Evolutionary conservation across 2,329 filamentous ascomycete species (phyloP).

Genomic region (Monascus ruber): DNA sequence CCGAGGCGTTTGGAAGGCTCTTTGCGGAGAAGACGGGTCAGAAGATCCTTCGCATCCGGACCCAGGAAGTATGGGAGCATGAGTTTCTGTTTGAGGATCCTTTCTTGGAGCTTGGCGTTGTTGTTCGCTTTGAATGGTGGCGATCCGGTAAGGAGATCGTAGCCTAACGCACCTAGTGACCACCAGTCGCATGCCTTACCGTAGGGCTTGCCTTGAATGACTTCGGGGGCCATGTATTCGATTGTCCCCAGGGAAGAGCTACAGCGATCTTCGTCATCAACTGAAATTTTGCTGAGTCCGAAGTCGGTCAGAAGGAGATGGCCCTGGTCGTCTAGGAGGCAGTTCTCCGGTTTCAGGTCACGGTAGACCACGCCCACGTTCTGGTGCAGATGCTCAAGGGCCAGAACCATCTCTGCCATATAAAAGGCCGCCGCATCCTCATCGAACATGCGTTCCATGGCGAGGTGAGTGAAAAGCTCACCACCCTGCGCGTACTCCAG

Average conservation of each 20-base stretch:
- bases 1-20: constrained; percentile 86
- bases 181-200: constrained; percentile 97
- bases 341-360: constrained; percentile 96
- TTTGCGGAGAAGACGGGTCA: constrained; percentile 81
- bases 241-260: constrained; percentile 89
- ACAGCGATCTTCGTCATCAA: constrained; percentile 59
- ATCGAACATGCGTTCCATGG: constrained; percentile 87
- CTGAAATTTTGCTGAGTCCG: constrained; percentile 85
- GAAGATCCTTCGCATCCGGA: constrained; percentile 83
- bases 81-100: constrained; percentile 88
- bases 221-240: constrained; percentile 98
- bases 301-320: constrained; percentile 95
- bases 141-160: constrained; percentile 81
- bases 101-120: constrained; percentile 88
- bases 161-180: constrained; percentile 88
- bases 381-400: constrained; percentile 83
- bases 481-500: constrained; percentile 96
- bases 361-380: constrained; percentile 91
- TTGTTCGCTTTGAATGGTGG: constrained; percentile 87
- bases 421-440: constrained; percentile 89
- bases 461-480: constrained; percentile 91
- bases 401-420: constrained; percentile 96
- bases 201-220: constrained; percentile 78
- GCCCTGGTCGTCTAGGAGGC: constrained; percentile 78
- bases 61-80: constrained; percentile 80